Evolutionary conservation across 2,329 filamentous ascomycete genomes (phyloP), one percentile per base, ranked within the genome.

Genomic region (Coniochaeta ligniaria): DNA sequence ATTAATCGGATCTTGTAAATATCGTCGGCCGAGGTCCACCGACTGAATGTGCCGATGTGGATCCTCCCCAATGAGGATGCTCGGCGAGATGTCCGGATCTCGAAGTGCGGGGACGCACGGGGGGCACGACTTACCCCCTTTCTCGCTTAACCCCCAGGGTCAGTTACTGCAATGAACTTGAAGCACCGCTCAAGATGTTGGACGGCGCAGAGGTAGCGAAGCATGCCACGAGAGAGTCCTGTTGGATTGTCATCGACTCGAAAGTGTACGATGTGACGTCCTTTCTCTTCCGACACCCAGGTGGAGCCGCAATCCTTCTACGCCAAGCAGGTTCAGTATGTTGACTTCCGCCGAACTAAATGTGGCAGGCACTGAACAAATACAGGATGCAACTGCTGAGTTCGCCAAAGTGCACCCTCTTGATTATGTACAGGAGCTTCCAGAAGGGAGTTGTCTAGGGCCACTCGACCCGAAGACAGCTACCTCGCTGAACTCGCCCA

Each of bases 181-280:
- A 17, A 31, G 47, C 11, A 26, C 8, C 2, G 28, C 12, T 52
- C 47, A 52, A 52, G n/a, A 59, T 63, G 62, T 57, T 74, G 55
- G 66, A 65, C 47, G 72, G 72, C 20, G 64, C 68, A 24, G 72
- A 75, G 60, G 68, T 76, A 24, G 66, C 70, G 54, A 69, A 69
- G 62, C 74, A 74, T 63, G 69, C 68, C 63, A 69, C 67, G 35
- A 60, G 60, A 16, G 66, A 71, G 26, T 75, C 73, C 7, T 76
- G 74, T 62, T 76, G 74, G 74, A 66, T 74, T 17, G 73, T 76
- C 41, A 60, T 74, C 60, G 59, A 69, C 59, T 62, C 61, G 33
- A 69, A 68, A 56, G 70, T 69, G 36, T 74, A 74, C 69, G 74
- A 76, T 63, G 71, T 76, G 45, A 75, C 74, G 11, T 65, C 67